phyloP scores from a whole-genome alignment of 2,329 filamentous ascomycete genomes.

The Exophiala phaeomuriformis region DNA sequence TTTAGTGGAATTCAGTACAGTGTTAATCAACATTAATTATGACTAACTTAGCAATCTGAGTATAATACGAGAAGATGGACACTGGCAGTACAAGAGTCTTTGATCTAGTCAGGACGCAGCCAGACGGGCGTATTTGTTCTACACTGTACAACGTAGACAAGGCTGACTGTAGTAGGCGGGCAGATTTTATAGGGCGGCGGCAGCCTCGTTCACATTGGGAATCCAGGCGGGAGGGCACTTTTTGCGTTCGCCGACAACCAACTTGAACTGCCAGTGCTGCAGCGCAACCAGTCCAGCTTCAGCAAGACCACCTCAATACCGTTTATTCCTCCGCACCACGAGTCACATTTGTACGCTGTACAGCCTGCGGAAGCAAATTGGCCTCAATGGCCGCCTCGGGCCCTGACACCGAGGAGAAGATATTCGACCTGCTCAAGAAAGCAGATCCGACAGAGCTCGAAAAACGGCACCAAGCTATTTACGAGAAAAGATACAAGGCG shows the following conservation, averaged over 20 bases:
- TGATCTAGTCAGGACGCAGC: too few species aligned
- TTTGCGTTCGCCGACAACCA: background rate
- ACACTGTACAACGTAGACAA: background rate
- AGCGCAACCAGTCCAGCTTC: background rate
- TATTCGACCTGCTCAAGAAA: slow-evolving; percentile 23
- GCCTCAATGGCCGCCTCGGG: slow-evolving; percentile 16
- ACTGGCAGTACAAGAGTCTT: too few species aligned
- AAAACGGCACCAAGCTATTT: slow-evolving; percentile 54
- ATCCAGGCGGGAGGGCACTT: background rate
- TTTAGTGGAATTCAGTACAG: too few species aligned
- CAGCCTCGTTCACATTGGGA: background rate
- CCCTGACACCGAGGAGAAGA: slow-evolving; percentile 12
- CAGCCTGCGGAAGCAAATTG: background rate
- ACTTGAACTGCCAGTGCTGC: background rate
- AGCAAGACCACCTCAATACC: background rate
- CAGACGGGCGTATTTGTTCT: background rate
- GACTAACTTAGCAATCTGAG: too few species aligned
- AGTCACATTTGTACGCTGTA: background rate
- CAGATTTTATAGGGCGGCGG: background rate
- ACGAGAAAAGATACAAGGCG: slow-evolving; percentile 51
- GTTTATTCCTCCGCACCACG: background rate
- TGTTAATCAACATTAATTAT: too few species aligned
- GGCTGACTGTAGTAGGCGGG: background rate
- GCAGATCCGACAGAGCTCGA: slow-evolving; percentile 52
- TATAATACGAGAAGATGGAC: too few species aligned